These are phyloP conservation scores for Cryptosporidium muris DNA, from an alignment of 169 alveolate genomes.

Conservation along the genomic window DNA sequence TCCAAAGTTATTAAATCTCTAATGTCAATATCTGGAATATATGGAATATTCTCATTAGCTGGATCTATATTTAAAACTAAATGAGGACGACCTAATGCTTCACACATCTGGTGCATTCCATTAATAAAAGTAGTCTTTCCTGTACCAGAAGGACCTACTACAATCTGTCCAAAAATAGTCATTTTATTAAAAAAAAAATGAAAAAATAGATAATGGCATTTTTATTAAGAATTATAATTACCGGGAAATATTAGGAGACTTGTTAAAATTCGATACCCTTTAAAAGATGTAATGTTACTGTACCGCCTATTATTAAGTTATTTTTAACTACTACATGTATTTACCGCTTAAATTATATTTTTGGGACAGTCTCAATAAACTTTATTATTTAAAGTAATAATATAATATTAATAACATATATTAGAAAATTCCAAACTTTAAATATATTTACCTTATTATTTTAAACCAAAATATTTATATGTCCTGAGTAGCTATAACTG, in stretches of 20 bases:
- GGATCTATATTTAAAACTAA: conserved; percentile 91
- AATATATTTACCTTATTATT: background rate
- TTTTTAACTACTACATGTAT: no score
- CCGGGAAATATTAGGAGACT: background rate
- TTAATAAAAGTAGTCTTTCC: conserved; percentile 93
- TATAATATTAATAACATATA: background rate
- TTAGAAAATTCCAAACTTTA: background rate
- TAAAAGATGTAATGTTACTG: background rate
- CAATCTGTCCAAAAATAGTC: conserved; percentile 87
- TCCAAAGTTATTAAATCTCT: conserved; percentile 86
- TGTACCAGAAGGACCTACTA: conserved; percentile 95
- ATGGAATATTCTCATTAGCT: conserved; percentile 86
- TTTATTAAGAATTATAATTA: background rate
- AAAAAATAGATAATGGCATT: background rate
- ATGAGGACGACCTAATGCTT: conserved; percentile 80
- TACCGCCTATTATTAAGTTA: background rate
- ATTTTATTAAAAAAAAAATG: background rate
- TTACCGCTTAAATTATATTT: no score
- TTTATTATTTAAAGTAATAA: background rate
- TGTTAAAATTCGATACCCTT: no score
- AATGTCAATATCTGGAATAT: conserved; percentile 86
- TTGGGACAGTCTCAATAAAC: background rate
- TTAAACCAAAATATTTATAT: background rate
- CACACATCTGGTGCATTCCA: conserved; percentile 87
- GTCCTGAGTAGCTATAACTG: conserved; percentile 52